Percentiles rank a stretch among this genome's conserved stretches.
Conservation (phyloP, 106 monocot genomes). For the Dioscorea dumetorum region DNA sequence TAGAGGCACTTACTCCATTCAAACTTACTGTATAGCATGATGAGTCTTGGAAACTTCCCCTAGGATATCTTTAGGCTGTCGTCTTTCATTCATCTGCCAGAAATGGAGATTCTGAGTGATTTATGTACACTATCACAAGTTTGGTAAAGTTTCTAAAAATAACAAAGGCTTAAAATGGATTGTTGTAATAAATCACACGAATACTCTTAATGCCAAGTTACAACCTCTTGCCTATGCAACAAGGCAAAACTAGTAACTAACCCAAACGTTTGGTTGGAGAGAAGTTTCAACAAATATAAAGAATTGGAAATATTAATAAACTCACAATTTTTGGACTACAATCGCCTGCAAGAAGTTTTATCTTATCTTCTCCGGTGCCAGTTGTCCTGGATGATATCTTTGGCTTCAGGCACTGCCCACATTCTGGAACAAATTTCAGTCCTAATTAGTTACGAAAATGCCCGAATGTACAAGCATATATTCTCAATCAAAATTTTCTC, state of each 20-base stretch:
- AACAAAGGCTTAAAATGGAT: no score
- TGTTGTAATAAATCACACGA: not conserved
- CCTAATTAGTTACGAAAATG: no score
- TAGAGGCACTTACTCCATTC: no score
- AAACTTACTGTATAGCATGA: conserved; percentile 47
- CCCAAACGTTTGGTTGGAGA: not conserved
- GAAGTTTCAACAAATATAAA: not conserved
- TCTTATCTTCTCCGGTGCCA: conserved; percentile 38
- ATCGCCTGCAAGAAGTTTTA: conserved; percentile 41
- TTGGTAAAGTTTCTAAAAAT: no score
- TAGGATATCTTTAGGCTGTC: conserved; percentile 18
- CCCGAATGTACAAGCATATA: no score
- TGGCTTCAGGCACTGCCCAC: conserved; percentile 81
- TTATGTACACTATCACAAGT: no score
- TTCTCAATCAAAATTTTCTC: no score
- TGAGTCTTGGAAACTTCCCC: conserved; percentile 44
- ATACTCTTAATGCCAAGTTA: not conserved
- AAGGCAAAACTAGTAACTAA: not conserved
- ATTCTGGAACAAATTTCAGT: conserved; percentile 36
- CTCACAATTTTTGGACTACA: conserved; percentile 59
- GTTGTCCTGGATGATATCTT: conserved; percentile 49
- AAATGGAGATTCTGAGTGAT: not conserved
- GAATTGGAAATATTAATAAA: not conserved
- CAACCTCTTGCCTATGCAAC: no score
- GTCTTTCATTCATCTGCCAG: conserved; percentile 21